Base-by-base conservation (phyloP, 208 protist species). In the Trypanosoma melophagium region DNA sequence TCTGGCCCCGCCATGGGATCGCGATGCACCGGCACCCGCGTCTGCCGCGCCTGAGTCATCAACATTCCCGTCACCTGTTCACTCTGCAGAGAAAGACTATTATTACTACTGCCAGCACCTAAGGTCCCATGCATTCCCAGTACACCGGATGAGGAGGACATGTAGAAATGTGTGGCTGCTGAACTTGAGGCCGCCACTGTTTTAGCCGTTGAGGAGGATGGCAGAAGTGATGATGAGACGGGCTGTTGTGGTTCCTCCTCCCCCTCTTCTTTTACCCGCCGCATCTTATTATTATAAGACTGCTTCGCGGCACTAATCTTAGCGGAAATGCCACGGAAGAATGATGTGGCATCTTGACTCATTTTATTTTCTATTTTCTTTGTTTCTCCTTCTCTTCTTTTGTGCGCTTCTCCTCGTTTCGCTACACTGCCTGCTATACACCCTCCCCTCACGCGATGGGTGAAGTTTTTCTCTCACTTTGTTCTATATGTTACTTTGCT, bases 281-380 rank as follows among this genome's bases (percentile, higher is more conserved):
- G n/a, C 9, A 17, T 35, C 3, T 41, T 68, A 12, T 14, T 31
- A 38, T 25, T 66, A 49, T 51, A 62, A 7, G 61, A 59, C 47
- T 58, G 52, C 19, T 53, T 60, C 9, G 60, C 47, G 1, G 72
- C 53, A 55, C 53, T 69, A 24, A 89, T 60, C 52, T 73, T 76
- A 19, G 73, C 73, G 22, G 83, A 89, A 42, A 89, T 71, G 44
- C 67, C 73, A n/a, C 72, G 69, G 51, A 89, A 89, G 54, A 86
- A 86, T 19, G 83, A 77, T 45, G 74, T 60, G 19, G 72, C 60
- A 61, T 71, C 72, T 31, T 71, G 65, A 31, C 40, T 77, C 72
- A 77, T 77, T 13, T 60, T 19, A 1, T 42, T 35, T 49, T 31
- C 25, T 65, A 35, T 51, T 52, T 45, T 31, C 38, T 31, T 55